These are phyloP conservation scores for Aspergillus nanangensis DNA, from an alignment of 495 filamentous ascomycete species.

Conservation along the genomic window DNA sequence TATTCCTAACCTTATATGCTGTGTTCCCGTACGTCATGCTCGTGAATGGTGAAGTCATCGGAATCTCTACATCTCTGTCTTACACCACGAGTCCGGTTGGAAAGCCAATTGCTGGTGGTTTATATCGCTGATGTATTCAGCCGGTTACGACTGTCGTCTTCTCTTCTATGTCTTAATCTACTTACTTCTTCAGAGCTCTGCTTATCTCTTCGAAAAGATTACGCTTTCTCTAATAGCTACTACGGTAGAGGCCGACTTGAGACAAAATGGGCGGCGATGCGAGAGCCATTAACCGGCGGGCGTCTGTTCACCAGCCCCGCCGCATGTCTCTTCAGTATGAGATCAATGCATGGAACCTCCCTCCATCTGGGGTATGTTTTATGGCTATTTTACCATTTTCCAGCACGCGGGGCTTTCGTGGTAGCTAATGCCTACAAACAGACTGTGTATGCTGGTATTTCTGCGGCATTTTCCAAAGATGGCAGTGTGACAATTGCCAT, in stretches of 20 bases:
- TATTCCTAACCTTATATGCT: conserved; percentile 1
- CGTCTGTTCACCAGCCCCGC: conserved; percentile 29
- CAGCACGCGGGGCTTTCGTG: too few relatives aligned
- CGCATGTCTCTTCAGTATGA: conserved; percentile 17
- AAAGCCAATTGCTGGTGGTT: not conserved
- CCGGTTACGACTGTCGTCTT: too few relatives aligned
- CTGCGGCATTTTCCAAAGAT: conserved; percentile 48
- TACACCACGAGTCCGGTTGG: not conserved
- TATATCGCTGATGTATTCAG: not conserved
- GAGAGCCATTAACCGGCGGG: conserved; percentile 20
- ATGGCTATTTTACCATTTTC: too few relatives aligned
- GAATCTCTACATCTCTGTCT: not conserved
- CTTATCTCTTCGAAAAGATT: not conserved
- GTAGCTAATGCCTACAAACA: conserved; percentile 16
- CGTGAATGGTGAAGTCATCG: conserved; percentile 1
- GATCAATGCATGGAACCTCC: conserved; percentile 12
- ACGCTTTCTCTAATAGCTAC: not conserved
- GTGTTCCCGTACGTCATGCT: not conserved
- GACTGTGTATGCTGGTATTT: conserved; percentile 63
- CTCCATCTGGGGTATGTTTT: conserved; percentile 20
- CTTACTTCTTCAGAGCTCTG: too few relatives aligned
- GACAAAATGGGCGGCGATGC: not conserved
- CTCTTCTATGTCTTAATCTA: too few relatives aligned
- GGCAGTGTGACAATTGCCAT: conserved; percentile 55
- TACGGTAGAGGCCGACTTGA: not conserved